Conservation (phyloP, 2,329 filamentous ascomycete genomes). For the Orbilia oligospora region DNA sequence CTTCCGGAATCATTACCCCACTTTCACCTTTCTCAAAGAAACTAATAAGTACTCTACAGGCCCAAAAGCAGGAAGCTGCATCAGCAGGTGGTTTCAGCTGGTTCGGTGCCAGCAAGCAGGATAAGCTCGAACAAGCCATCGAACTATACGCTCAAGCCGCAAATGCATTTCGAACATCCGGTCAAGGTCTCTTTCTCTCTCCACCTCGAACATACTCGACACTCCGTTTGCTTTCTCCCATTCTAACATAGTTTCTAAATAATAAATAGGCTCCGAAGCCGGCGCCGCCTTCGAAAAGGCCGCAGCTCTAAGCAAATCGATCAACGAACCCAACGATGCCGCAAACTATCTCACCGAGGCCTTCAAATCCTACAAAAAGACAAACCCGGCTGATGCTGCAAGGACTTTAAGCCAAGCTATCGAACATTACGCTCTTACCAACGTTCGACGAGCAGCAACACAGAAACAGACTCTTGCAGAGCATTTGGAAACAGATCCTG, state of each 20-base stretch:
- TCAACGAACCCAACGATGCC: slow-evolving; percentile 93
- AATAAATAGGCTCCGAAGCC: slow-evolving; percentile 22
- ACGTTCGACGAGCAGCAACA: slow-evolving; percentile 89
- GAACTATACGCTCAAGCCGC: slow-evolving; percentile 90
- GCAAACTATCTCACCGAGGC: slow-evolving; percentile 90
- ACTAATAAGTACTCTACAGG: slow-evolving; percentile 71
- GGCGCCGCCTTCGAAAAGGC: slow-evolving; percentile 54
- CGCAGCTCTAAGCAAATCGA: slow-evolving; percentile 64
- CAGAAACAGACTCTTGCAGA: slow-evolving; percentile 92
- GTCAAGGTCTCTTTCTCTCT: slow-evolving; percentile 74
- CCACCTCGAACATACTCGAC: not conserved
- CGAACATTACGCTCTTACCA: slow-evolving; percentile 87
- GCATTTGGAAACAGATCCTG: slow-evolving; percentile 84
- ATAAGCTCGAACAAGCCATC: slow-evolving; percentile 91
- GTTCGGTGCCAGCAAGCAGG: slow-evolving; percentile 82
- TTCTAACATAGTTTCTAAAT: not conserved
- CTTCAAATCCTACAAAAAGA: slow-evolving; percentile 92
- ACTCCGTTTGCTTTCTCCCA: no score
- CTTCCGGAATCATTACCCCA: not conserved
- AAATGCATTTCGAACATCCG: slow-evolving; percentile 91
- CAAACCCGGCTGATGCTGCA: slow-evolving; percentile 81
- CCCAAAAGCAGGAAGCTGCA: slow-evolving; percentile 83
- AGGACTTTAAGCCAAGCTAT: slow-evolving; percentile 85
- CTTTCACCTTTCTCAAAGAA: no score
- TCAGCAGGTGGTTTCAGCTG: slow-evolving; percentile 87